Percentiles rank a stretch among this genome's conserved stretches.
These are phyloP conservation scores for Clonostachys byssicola DNA, from an alignment of 2,329 filamentous ascomycete species.

Conservation along the genomic window DNA sequence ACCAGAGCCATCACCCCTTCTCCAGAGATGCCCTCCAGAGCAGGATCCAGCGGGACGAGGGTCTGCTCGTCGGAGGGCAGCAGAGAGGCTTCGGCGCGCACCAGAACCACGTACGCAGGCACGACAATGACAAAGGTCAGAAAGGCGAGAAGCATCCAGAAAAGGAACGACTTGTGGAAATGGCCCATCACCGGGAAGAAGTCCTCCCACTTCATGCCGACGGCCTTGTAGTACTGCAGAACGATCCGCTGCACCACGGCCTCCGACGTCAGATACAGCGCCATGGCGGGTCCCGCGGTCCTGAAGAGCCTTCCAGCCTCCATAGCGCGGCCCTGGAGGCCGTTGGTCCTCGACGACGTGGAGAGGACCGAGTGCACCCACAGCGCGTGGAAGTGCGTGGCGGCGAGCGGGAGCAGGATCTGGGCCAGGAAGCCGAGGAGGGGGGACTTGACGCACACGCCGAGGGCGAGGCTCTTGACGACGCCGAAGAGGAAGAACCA, in stretches of 20 bases:
- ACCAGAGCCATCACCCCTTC: too few species aligned
- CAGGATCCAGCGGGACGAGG: constrained; percentile 86
- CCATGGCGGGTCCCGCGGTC: constrained; percentile 65
- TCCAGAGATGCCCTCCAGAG: constrained; percentile 56
- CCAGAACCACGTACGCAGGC: constrained; percentile 73
- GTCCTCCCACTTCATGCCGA: constrained; percentile 26
- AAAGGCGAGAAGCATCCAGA: constrained; percentile 34
- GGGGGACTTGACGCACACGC: constrained; percentile 32
- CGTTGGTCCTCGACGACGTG: constrained; percentile 41
- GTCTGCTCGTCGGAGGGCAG: constrained; percentile 77
- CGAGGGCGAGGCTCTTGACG: too few species aligned
- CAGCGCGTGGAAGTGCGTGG: constrained; percentile 66
- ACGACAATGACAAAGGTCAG: constrained; percentile 63
- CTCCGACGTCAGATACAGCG: constrained; percentile 53
- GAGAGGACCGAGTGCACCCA: constrained; percentile 89
- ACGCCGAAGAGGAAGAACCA: constrained; percentile 39
- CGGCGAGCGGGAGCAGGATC: constrained; percentile 33
- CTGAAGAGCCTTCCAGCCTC: constrained; percentile 59
- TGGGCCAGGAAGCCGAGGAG: constrained; percentile 28
- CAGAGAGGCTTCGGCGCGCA: constrained; percentile 83
- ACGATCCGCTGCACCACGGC: too few species aligned
- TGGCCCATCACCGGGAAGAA: constrained; percentile 15
- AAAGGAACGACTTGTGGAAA: constrained; percentile 16
- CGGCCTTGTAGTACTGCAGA: constrained; percentile 12
- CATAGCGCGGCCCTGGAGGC: constrained; percentile 67